Base-by-base conservation (phyloP, 2,329 filamentous ascomycete genomes). In the Verticillium zaregamsianum region DNA sequence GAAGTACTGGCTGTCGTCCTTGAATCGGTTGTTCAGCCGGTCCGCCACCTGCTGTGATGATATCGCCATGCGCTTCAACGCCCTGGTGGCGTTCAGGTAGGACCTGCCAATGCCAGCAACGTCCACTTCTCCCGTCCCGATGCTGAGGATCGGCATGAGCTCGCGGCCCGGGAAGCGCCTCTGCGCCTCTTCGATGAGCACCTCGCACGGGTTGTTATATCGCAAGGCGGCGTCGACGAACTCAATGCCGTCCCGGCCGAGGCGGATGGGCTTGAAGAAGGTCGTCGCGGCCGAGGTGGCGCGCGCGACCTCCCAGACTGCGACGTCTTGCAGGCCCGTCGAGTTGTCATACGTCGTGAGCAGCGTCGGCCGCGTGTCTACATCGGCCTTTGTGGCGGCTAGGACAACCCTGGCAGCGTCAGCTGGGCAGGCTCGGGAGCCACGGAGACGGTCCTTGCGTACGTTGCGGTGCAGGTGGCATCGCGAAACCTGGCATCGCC, bases 31-130 rank as follows among this genome's bases (percentile, higher is more conserved):
- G 77, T 72, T 31, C 75, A 80, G 79, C 55, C 64, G 66, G 58
- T 77, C 66, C 9, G 74, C 76, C 15, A 73, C 78, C 52, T 72
- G 68, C 62, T 79, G 74, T 0, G 74, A 77, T 54, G 80, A 76
- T 4, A 72, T 76, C 5, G 72, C 70, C 49, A 78, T 69, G 2
- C 62, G 63, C 52, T 66, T 68, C 17, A 74, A 37, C 25, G 40
- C 12, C 1, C 3, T 12, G 17, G 20, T 6, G 35, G 35, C 49
- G 6, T 28, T 9, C 11, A 52, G 1, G 25, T 28, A 28, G 5
- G 25, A 28, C 25, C 5, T 28, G 25, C 25, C 25, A 28, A 28
- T 28, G 25, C 25, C 5, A 28, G 25, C 25, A 1, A 5, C 25
- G 25, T 28, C 25, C 4, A 28, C 3, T 5, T 28, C 25, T 28